These are phyloP conservation scores for Amanita fuliginea DNA, from an alignment of 768 basidiomycete species.

Conservation along the genomic window DNA sequence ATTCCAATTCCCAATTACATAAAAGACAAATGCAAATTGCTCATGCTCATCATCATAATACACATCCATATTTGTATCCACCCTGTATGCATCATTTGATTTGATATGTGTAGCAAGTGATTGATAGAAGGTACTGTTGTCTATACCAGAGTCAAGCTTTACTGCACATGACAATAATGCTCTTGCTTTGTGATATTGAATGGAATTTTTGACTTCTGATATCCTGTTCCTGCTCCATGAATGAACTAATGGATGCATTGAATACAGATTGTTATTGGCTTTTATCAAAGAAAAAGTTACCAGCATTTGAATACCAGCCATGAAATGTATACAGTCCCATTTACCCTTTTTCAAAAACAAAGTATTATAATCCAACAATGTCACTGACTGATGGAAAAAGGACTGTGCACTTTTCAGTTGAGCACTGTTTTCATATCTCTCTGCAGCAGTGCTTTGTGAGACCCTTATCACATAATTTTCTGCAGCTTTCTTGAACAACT, in stretches of 20 bases:
- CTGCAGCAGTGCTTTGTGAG: too few species aligned
- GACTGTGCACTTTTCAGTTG: too few species aligned
- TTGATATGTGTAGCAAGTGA: background rate
- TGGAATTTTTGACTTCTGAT: background rate
- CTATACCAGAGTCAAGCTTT: background rate
- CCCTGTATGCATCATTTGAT: background rate
- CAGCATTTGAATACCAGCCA: slow-evolving; percentile 10
- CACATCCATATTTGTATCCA: background rate
- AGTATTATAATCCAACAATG: background rate
- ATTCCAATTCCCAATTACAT: background rate
- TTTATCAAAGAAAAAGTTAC: slow-evolving; percentile 10
- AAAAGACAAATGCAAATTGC: background rate
- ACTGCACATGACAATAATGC: slow-evolving; percentile 2
- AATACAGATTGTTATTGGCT: background rate
- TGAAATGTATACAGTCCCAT: slow-evolving; percentile 10
- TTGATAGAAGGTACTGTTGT: slow-evolving; percentile 1
- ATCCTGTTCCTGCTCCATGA: background rate
- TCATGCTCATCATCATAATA: background rate
- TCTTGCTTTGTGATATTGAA: background rate
- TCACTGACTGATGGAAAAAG: too few species aligned
- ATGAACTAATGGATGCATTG: slow-evolving; percentile 9
- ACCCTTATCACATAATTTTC: background rate
- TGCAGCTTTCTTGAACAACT: background rate
- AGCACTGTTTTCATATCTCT: too few species aligned
- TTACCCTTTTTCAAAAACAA: background rate